phyloP scores from a whole-genome alignment of 1,284 basidiomycete genomes.

The Puccinia horiana region DNA sequence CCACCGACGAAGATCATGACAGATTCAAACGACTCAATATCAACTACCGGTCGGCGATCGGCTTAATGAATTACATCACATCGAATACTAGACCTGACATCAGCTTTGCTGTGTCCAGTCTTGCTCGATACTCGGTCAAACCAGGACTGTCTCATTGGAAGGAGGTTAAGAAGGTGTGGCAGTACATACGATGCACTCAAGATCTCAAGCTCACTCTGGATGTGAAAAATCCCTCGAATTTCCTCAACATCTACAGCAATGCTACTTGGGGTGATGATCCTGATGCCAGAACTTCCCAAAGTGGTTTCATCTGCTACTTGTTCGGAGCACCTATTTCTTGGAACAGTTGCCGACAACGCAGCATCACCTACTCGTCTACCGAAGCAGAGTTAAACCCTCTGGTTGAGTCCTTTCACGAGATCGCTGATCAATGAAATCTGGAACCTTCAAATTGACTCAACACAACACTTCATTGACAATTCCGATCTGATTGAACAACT shows the following conservation, averaged over 20 bases:
- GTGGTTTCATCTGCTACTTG: too few species aligned
- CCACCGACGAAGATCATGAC: background rate
- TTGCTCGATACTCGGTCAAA: background rate
- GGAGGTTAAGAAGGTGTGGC: background rate
- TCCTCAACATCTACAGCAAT: background rate
- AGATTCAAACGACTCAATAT: background rate
- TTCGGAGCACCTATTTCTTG: too few species aligned
- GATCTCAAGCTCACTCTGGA: background rate
- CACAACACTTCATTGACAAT: too few species aligned
- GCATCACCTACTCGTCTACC: too few species aligned
- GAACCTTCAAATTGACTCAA: too few species aligned
- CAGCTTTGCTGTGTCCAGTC: background rate
- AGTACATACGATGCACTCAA: background rate
- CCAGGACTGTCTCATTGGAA: background rate
- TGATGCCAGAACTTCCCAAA: too few species aligned
- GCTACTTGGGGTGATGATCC: background rate
- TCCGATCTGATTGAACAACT: too few species aligned
- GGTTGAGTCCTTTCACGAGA: too few species aligned
- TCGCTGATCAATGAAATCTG: too few species aligned
- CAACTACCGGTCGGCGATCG: background rate
- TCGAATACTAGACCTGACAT: background rate
- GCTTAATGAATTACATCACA: background rate
- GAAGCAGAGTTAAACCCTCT: too few species aligned
- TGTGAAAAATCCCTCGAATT: background rate
- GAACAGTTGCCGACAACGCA: too few species aligned